phyloP scores from a whole-genome alignment of 2,329 filamentous ascomycete species.

The Penicillium sp. region DNA sequence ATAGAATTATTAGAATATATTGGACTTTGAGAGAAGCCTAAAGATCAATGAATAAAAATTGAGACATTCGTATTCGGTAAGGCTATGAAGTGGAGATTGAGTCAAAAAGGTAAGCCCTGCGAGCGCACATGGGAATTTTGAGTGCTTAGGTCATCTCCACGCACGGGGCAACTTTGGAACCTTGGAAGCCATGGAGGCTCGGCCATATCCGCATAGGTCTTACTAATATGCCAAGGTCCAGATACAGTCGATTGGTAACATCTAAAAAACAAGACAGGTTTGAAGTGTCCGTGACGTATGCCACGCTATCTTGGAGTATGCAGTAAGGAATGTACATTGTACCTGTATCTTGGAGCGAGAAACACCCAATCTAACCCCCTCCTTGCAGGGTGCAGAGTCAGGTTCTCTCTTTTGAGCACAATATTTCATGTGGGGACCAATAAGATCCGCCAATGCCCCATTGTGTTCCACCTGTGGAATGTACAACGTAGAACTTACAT shows the following conservation, averaged over 20 bases:
- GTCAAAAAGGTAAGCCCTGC: not conserved
- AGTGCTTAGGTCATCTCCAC: not conserved
- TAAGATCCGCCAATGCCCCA: not conserved
- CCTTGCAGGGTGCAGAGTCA: conserved; percentile 2
- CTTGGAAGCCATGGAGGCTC: not conserved
- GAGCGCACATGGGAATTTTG: not conserved
- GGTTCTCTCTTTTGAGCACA: not conserved
- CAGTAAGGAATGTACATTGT: not conserved
- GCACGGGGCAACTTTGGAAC: not conserved
- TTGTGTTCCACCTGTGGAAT: conserved; percentile 2
- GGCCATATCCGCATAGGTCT: conserved; percentile 1
- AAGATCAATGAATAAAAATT: not conserved
- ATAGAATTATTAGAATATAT: not conserved
- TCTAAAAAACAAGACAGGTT: not conserved
- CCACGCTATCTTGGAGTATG: not conserved
- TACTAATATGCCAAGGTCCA: not conserved
- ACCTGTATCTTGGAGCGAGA: not conserved
- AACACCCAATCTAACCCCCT: not conserved
- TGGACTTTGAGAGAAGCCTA: not conserved
- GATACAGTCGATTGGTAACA: not conserved
- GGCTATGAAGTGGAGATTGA: not conserved
- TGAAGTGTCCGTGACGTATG: not conserved
- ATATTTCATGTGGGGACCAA: not conserved
- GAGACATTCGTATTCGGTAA: not conserved
- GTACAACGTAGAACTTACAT: not conserved